A percentile compares a stretch with the other conserved stretches of the same genome.
These are phyloP conservation scores for Trifolium subterraneum DNA, from an alignment of 306 rosid genomes.

Conservation along the genomic window DNA sequence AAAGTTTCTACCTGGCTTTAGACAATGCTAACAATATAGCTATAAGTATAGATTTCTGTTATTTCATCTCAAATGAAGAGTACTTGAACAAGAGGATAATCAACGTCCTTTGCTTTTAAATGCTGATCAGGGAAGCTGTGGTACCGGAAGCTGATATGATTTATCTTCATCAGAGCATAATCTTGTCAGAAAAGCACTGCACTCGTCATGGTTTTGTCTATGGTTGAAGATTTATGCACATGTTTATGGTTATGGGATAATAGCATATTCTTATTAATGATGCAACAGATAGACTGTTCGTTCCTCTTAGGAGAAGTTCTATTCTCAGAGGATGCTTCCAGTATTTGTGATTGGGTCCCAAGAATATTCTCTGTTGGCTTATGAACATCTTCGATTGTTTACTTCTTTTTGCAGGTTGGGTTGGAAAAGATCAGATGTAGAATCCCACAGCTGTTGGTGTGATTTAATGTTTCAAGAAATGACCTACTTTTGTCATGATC, in stretches of 20 bases:
- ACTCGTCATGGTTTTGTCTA: constrained; percentile 41
- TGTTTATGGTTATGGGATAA: constrained; percentile 42
- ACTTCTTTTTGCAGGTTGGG: constrained; percentile 82
- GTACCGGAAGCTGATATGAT: constrained; percentile 38
- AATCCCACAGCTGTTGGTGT: constrained; percentile 64
- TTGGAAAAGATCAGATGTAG: constrained; percentile 54
- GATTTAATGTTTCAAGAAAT: constrained; percentile 74
- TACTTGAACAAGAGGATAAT: constrained; percentile 28
- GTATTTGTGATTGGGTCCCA: constrained; percentile 72
- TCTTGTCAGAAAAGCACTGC: constrained; percentile 31
- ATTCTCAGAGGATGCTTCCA: constrained; percentile 63
- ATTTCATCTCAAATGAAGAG: constrained; percentile 37
- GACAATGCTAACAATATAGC: constrained; percentile 44
- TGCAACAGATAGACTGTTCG: constrained; percentile 42
- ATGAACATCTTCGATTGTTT: constrained; percentile 65
- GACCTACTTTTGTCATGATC: constrained; percentile 72
- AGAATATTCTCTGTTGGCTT: constrained; percentile 54
- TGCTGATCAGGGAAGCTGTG: constrained; percentile 49
- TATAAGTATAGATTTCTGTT: constrained; percentile 35
- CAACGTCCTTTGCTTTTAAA: constrained; percentile 41
- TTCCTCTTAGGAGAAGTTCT: constrained; percentile 49
- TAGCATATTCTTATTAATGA: constrained; percentile 45
- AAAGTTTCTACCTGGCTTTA: constrained; percentile 50
- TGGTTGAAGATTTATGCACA: constrained; percentile 46
- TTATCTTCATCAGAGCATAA: constrained; percentile 41